A percentile compares a stretch with the other conserved stretches of the same genome.
Evolutionary conservation across 2,329 filamentous ascomycete genomes (phyloP).

Genomic region (Akanthomyces uredinophilus): DNA sequence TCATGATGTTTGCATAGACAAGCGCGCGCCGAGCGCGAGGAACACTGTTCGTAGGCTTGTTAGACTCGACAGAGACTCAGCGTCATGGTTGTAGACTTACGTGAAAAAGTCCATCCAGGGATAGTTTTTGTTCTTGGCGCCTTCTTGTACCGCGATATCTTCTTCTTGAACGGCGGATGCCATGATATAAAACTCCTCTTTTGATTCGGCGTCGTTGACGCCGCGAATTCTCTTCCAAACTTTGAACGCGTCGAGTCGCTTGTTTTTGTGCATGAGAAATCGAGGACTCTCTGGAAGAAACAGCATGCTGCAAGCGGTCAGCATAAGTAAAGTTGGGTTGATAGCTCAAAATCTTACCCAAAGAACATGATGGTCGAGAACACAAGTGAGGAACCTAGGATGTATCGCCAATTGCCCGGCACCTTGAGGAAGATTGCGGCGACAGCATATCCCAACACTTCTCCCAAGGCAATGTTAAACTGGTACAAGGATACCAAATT

Average conservation of each 20-base stretch:
- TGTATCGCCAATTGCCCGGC: constrained; percentile 66
- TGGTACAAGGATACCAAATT: constrained; percentile 72
- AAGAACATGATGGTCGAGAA: constrained; percentile 50
- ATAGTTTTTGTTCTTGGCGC: constrained; percentile 49
- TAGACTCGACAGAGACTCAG: not conserved
- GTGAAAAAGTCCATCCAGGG: constrained; percentile 73
- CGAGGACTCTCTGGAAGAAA: constrained; percentile 67
- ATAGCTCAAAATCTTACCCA: constrained; percentile 22
- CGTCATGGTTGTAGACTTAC: constrained; percentile 18
- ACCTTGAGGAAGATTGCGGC: constrained; percentile 70
- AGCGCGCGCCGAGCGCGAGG: constrained; percentile 61
- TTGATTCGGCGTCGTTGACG: constrained; percentile 47
- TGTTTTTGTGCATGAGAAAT: constrained; percentile 64
- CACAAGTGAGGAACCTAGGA: constrained; percentile 65
- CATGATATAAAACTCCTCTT: constrained; percentile 70
- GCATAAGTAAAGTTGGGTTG: constrained; percentile 44
- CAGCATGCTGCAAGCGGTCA: constrained; percentile 51
- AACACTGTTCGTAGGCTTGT: constrained; percentile 28
- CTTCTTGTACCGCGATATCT: constrained; percentile 46
- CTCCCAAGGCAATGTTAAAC: constrained; percentile 69
- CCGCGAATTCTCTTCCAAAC: constrained; percentile 72
- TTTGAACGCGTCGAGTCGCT: constrained; percentile 41
- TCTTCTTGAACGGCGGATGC: constrained; percentile 55
- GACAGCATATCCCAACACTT: constrained; percentile 68
- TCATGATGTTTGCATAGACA: constrained; percentile 65